Evolutionary conservation across 305 asterid species (phyloP).

Genomic region (Striga hermonthica): DNA sequence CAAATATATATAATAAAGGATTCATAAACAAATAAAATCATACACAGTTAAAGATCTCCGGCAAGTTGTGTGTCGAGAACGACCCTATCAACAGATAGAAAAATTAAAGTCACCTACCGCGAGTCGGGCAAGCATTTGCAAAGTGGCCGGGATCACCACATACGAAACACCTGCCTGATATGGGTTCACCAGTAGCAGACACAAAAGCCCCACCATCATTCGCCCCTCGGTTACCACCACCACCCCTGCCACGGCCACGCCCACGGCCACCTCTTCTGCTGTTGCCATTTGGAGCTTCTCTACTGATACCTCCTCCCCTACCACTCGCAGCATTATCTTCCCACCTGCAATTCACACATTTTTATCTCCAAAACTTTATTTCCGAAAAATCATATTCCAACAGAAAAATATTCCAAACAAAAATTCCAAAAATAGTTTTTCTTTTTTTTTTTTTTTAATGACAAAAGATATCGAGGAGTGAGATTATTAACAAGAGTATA

Average conservation of each 20-base stretch:
- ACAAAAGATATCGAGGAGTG: too few species aligned
- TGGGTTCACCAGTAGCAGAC: slow-evolving; percentile 88
- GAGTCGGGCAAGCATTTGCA: slow-evolving; percentile 77
- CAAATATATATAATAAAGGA: neutral
- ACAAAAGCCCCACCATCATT: slow-evolving; percentile 49
- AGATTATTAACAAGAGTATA: slow-evolving; percentile 5
- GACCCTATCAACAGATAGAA: neutral
- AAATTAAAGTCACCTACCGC: slow-evolving; percentile 49
- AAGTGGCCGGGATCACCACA: slow-evolving; percentile 96
- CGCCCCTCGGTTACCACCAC: slow-evolving; percentile 38
- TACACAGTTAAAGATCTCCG: neutral
- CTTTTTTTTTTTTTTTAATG: too few species aligned
- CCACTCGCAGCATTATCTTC: slow-evolving; percentile 48
- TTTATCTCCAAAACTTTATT: too few species aligned
- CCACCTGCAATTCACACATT: slow-evolving; percentile 59
- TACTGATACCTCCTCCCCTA: slow-evolving; percentile 45
- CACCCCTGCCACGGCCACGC: slow-evolving; percentile 37
- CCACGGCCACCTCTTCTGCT: slow-evolving; percentile 60
- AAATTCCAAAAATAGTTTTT: too few species aligned
- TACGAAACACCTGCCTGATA: slow-evolving; percentile 74
- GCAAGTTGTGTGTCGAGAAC: neutral
- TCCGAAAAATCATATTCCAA: too few species aligned
- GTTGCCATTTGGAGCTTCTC: slow-evolving; percentile 39
- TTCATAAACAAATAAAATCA: too few species aligned
- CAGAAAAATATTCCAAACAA: too few species aligned